Base-by-base conservation (phyloP, 202 grass and related monocot genomes). In the Panicum hallii region DNA sequence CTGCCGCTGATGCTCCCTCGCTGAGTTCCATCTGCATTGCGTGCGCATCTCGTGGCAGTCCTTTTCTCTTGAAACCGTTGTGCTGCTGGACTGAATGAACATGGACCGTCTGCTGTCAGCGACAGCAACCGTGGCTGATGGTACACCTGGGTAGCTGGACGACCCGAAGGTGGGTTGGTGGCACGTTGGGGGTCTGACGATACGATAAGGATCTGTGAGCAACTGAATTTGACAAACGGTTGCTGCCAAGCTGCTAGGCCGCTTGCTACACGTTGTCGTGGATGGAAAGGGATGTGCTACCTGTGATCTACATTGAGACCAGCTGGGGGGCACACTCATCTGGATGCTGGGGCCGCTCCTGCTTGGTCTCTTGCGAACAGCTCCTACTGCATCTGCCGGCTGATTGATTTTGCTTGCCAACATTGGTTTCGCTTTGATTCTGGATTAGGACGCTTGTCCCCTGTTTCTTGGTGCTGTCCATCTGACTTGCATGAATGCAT, bases 231-330 rank as follows among this genome's bases (percentile, higher is more conserved):
- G 57, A 61, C 57, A 61, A 61, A 26, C n/a, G 57, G 57, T 61
- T 28, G 9, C n/a, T 3, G 57, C 57, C 57, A 61, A 61, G 57
- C 57, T 61, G 57, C 57, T 61, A 23, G 57, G 57, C 57, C 53
- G 63, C 47, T 67, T 70, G 66, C 30, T 74, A 26, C 73, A 67
- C 74, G 23, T 74, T 68, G 54, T 86, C 15, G 38, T 63, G 22
- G 32, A 62, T 60, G 47, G 85, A 87, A 80, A 84, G 80, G 16
- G 84, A 77, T 53, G 80, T 63, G 70, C 63, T 84, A 84, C 76
- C 89, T 71, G 76, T 80, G 84, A 87, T 87, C 80, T 70, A 17
- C 58, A 34, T 22, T 40, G 32, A 71, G 56, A 67, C 60, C 82
- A 68, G 63, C 40, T 0, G 36, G 36, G 36, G 40, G 44, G 60